These are phyloP conservation scores for Amauroascus niger DNA, from an alignment of 2,329 filamentous ascomycete genomes.

Conservation along the genomic window DNA sequence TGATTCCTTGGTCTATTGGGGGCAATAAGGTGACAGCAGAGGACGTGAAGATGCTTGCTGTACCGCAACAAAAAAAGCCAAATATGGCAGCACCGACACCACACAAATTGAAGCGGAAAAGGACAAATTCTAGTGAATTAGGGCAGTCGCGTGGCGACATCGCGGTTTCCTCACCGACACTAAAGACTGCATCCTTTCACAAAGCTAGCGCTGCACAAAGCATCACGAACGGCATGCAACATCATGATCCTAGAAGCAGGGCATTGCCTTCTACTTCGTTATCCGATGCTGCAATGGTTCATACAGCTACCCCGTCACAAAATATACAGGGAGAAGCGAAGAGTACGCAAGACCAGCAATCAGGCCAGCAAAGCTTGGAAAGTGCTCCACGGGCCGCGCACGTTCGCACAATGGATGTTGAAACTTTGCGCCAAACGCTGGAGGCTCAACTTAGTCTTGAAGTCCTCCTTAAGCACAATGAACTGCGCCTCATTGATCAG, in stretches of 20 bases:
- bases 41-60: conserved; percentile 37
- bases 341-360: not conserved
- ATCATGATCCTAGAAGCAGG: not conserved
- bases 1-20: conserved; percentile 41
- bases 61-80: conserved; percentile 27
- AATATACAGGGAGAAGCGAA: not conserved
- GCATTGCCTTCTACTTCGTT: not conserved
- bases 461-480: conserved; percentile 87
- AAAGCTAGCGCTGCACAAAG: not conserved
- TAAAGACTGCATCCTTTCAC: conserved; percentile 1
- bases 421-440: conserved; percentile 60
- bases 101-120: conserved; percentile 51
- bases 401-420: conserved; percentile 20
- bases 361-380: not conserved
- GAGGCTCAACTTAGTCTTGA: conserved; percentile 83
- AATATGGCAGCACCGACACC: conserved; percentile 22
- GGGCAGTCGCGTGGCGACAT: conserved; percentile 18
- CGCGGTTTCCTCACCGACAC: not conserved
- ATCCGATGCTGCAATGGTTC: not conserved
- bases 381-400: not conserved
- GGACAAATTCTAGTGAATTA: conserved; percentile 41
- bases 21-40: conserved; percentile 38
- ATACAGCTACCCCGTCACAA: not conserved
- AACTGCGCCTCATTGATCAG: conserved; percentile 87
- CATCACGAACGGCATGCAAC: conserved; percentile 4